A percentile compares a stretch with the other conserved stretches of the same genome.
These are phyloP conservation scores for Acorus gramineus DNA, from an alignment of 106 monocot genomes.

Conservation along the genomic window DNA sequence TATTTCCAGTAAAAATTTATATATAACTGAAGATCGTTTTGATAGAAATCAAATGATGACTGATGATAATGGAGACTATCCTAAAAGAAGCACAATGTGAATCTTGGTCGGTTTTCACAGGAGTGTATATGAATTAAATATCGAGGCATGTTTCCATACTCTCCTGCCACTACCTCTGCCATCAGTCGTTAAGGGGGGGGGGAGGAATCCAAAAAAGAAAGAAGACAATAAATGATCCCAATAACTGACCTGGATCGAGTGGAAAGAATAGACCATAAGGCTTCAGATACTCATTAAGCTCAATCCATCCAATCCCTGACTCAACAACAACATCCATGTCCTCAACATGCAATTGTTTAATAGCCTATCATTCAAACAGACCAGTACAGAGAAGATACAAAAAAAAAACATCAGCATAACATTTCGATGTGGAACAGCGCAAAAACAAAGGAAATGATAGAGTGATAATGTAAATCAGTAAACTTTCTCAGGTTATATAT, in stretches of 20 bases:
- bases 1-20: too few relatives aligned
- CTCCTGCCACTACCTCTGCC: too few relatives aligned
- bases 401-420: not conserved
- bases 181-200: not conserved
- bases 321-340: constrained; percentile 98
- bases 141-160: too few relatives aligned
- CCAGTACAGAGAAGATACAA: not conserved
- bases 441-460: not conserved
- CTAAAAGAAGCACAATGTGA: too few relatives aligned
- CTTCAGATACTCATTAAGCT: constrained; percentile 91
- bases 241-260: constrained; percentile 74
- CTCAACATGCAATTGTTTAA: constrained; percentile 76
- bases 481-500: not conserved
- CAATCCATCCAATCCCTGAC: constrained; percentile 94
- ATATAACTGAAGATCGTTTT: too few relatives aligned
- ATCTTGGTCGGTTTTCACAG: too few relatives aligned
- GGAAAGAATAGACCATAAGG: constrained; percentile 98
- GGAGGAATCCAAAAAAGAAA: not conserved
- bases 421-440: not conserved
- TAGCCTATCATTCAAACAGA: constrained; percentile 33
- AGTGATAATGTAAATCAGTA: not conserved
- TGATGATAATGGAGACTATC: too few relatives aligned
- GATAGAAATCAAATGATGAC: too few relatives aligned
- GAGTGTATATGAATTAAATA: too few relatives aligned
- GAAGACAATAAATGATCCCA: not conserved